Evolutionary conservation across 331 rosid genomes (phyloP).

Genomic region (Stylosanthes scabra): DNA sequence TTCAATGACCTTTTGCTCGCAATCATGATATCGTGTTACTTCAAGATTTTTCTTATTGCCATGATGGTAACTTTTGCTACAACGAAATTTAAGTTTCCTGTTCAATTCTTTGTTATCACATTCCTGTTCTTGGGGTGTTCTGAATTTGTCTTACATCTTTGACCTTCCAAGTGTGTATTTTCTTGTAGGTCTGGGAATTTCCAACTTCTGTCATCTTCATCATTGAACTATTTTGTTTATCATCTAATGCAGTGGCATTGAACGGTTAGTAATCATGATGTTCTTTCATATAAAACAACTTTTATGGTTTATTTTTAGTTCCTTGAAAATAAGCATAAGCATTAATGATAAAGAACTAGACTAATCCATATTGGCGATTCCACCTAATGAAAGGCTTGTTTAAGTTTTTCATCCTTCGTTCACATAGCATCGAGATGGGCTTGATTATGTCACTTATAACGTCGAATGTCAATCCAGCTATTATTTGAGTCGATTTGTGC

Average conservation of each 20-base stretch:
- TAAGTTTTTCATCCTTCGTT: not conserved
- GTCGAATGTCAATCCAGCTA: constrained; percentile 7
- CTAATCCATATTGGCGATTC: not conserved
- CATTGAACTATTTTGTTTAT: constrained; percentile 77
- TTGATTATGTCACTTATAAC: constrained; percentile 5
- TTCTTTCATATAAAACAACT: not conserved
- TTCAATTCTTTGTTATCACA: constrained; percentile 14
- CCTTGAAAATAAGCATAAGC: not conserved
- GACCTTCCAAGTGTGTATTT: constrained; percentile 28
- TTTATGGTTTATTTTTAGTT: no score
- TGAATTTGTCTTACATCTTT: constrained; percentile 24
- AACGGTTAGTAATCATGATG: constrained; percentile 58
- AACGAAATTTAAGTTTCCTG: constrained; percentile 33
- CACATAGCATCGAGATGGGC: not conserved
- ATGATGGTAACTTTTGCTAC: constrained; percentile 64
- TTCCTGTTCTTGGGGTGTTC: constrained; percentile 10
- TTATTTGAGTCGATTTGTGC: constrained; percentile 1
- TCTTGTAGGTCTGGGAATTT: constrained; percentile 86
- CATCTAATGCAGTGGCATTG: constrained; percentile 83
- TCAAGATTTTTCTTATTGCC: constrained; percentile 81
- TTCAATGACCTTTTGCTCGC: constrained; percentile 64
- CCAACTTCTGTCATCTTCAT: constrained; percentile 80
- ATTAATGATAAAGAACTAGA: not conserved
- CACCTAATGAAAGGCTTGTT: not conserved
- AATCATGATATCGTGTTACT: constrained; percentile 82